Base-by-base conservation (phyloP, 2,329 filamentous ascomycete genomes). In the Ophiostoma pallidulum region DNA sequence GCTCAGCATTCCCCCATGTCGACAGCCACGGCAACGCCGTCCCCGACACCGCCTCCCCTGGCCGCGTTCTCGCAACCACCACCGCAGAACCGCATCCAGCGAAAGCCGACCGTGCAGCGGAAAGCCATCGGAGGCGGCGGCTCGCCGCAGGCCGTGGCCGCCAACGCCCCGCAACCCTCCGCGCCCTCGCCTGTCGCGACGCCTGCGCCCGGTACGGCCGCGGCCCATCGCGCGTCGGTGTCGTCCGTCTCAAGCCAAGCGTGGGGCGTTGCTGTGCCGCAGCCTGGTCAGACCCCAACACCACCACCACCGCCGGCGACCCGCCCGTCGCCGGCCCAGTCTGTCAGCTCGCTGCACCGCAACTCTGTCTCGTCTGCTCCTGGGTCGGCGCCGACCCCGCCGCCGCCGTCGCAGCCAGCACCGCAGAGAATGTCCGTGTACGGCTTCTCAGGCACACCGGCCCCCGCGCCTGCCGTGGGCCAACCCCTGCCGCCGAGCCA, bases 381-480 rank as follows among this genome's bases (percentile, higher is more conserved):
- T 6, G 42, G 45, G 7, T 16, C n/a, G 13, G 7, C 35, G 8
- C 35, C 41, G 24, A 41, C 37, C 3, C 31, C 39, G 2, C 31
- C 29, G n/a, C 29, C 16, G 4, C 16, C 39, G 13, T 13, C 16
- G 4, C 43, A 32, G 16, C 20, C 43, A 8, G 43, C 28, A 5
- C 41, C 36, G 12, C 49, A 48, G 4, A 20, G 41, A 14, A 45
- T 51, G 45, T 47, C 48, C 19, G 37, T 50, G 22, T 50, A 47
- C 18, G 38, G 38, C 3, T 7, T 40, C 22, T 5, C 38, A 2
- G 38, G 22, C 13, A 40, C 38, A 16, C 39, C 39, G 3, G 18
- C 18, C 9, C 35, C 35, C 9, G 5, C 35, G 18, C n/a, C 35
- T 14, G 4, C 35, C n/a, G 19, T 37, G 35, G n/a, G n/a, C n/a